Evolutionary conservation across 2,329 filamentous ascomycete species (phyloP).

Genomic region (Tolypocladium ophioglossoides): DNA sequence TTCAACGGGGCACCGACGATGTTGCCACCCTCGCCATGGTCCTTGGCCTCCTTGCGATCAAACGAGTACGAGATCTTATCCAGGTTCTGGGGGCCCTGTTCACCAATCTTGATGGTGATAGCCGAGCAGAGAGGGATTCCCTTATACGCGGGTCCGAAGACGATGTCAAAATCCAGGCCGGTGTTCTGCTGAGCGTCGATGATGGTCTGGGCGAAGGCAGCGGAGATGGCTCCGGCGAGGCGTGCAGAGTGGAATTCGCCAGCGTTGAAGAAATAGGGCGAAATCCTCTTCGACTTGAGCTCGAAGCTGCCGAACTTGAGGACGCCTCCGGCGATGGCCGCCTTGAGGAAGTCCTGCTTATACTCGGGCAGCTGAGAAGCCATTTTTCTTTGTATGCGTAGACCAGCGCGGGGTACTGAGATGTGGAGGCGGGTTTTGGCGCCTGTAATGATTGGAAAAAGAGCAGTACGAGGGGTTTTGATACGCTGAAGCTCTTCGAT

Average conservation of each 20-base stretch:
- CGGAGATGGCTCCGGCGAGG: constrained; percentile 65
- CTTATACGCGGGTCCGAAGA: constrained; percentile 95
- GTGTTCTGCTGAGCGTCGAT: constrained; percentile 32
- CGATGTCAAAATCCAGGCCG: constrained; percentile 60
- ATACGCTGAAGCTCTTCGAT: neutral
- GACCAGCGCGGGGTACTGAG: neutral
- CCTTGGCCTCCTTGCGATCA: constrained; percentile 94
- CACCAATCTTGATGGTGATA: constrained; percentile 63
- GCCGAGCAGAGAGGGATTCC: constrained; percentile 83
- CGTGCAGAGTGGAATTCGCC: constrained; percentile 78
- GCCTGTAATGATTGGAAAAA: neutral
- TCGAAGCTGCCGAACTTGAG: constrained; percentile 77
- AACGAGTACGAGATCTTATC: constrained; percentile 72
- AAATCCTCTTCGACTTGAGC: constrained; percentile 84
- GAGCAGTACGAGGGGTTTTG: neutral
- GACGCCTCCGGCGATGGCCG: constrained; percentile 56
- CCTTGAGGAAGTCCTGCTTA: constrained; percentile 63
- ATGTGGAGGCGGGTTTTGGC: neutral
- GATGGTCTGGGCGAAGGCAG: constrained; percentile 67
- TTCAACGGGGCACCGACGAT: constrained; percentile 82
- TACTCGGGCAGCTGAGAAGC: constrained; percentile 41
- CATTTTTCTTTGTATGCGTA: constrained; percentile 1
- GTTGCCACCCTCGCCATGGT: constrained; percentile 86
- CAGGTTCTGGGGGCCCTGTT: constrained; percentile 56
- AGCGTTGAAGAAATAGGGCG: constrained; percentile 97